These are phyloP conservation scores for Cicer cuneatum DNA, from an alignment of 306 rosid species.

Conservation along the genomic window DNA sequence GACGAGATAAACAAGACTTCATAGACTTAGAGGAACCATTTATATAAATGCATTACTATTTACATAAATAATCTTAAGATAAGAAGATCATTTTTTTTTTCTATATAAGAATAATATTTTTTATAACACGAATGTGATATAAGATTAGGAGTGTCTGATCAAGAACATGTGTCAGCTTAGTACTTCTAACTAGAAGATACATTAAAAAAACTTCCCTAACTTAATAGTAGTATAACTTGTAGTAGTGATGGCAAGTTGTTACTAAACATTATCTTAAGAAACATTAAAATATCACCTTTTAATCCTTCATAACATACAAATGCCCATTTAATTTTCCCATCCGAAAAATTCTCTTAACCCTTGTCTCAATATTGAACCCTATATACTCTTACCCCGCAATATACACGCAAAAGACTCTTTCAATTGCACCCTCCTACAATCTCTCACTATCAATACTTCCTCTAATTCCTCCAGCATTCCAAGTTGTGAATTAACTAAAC, in stretches of 20 bases:
- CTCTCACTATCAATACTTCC: conserved; percentile 65
- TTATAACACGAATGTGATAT: no score
- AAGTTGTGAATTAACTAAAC: conserved; percentile 47
- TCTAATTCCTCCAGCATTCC: conserved; percentile 55
- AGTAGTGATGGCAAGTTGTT: no score
- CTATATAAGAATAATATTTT: no score
- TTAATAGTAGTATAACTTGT: neutral
- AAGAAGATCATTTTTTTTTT: no score
- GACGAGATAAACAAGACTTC: no score
- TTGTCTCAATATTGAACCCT: conserved; percentile 39
- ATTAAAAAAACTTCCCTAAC: neutral
- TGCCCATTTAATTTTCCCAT: neutral
- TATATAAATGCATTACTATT: no score
- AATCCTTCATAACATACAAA: neutral
- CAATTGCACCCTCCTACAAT: conserved; percentile 62
- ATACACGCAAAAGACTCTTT: conserved; percentile 49
- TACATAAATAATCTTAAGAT: no score
- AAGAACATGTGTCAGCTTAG: no score
- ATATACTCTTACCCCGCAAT: conserved; percentile 34
- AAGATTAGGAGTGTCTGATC: no score
- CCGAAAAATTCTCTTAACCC: conserved; percentile 55
- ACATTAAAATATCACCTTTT: neutral
- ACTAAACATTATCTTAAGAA: neutral
- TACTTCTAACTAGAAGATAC: no score
- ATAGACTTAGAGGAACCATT: no score